These are phyloP conservation scores for Termitomyces sp. DNA, from an alignment of 1,284 basidiomycete genomes.

Conservation along the genomic window DNA sequence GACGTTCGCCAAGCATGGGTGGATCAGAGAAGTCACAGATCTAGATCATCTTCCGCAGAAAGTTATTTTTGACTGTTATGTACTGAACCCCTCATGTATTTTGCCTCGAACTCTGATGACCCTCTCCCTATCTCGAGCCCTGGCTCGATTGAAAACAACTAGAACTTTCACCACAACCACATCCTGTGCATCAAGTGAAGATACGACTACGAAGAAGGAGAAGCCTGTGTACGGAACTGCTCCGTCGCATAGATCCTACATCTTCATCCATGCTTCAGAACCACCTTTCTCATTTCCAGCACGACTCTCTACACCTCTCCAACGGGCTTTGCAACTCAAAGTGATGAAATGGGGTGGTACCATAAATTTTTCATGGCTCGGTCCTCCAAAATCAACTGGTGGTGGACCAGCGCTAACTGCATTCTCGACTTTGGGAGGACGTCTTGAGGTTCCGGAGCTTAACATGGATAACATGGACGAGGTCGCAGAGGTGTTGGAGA, in stretches of 20 bases:
- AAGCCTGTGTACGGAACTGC: conserved; percentile 35
- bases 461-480: conserved; percentile 44
- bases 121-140: neutral
- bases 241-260: conserved; percentile 47
- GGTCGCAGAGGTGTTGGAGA: conserved; percentile 33
- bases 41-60: neutral
- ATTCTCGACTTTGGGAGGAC: conserved; percentile 41
- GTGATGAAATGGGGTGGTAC: conserved; percentile 42
- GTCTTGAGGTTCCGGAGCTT: conserved; percentile 44
- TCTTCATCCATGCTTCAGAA: conserved; percentile 48
- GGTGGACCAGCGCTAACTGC: conserved; percentile 35
- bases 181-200: neutral
- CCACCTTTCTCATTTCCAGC: conserved; percentile 48
- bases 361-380: conserved; percentile 58
- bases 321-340: conserved; percentile 44
- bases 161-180: conserved; percentile 1
- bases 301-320: conserved; percentile 43
- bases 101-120: neutral
- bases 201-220: conserved; percentile 7
- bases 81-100: neutral
- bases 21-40: neutral
- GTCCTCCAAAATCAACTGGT: conserved; percentile 22
- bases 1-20: neutral
- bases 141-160: neutral
- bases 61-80: neutral